phyloP scores from a whole-genome alignment of 2,329 filamentous ascomycete species.

The Fusarium goolgardi region DNA sequence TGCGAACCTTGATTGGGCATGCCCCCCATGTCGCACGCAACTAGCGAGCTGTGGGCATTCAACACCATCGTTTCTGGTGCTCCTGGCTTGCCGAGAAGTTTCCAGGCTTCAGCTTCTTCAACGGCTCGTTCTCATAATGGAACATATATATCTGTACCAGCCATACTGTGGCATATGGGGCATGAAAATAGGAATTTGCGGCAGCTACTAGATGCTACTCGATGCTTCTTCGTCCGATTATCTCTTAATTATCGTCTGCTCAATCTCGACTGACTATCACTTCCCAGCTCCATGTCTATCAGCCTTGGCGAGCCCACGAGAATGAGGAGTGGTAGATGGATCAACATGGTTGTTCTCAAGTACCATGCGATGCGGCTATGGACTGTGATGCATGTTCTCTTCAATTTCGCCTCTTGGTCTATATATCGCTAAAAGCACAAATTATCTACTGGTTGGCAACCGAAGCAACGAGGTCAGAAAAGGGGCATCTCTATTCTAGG shows the following conservation, averaged over 20 bases:
- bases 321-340: not conserved
- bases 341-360: not conserved
- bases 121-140: not conserved
- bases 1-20: constrained; percentile 14
- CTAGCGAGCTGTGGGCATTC: not conserved
- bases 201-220: not conserved
- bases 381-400: not conserved
- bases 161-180: not conserved
- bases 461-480: constrained; percentile 6
- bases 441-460: constrained; percentile 5
- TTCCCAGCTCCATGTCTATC: not conserved
- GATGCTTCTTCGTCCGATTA: not conserved
- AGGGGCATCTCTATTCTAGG: constrained; percentile 43
- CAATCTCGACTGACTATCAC: constrained; percentile 1
- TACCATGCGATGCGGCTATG: too few species aligned
- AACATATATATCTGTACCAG: not conserved
- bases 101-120: not conserved
- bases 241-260: constrained; percentile 3
- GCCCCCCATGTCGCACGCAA: not conserved
- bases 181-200: too few species aligned
- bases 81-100: not conserved
- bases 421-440: constrained; percentile 11
- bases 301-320: not conserved
- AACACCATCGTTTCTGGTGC: constrained; percentile 11
- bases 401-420: constrained; percentile 5